These are phyloP conservation scores for Tulasnella sp. DNA, from an alignment of 768 basidiomycete genomes.

Conservation along the genomic window DNA sequence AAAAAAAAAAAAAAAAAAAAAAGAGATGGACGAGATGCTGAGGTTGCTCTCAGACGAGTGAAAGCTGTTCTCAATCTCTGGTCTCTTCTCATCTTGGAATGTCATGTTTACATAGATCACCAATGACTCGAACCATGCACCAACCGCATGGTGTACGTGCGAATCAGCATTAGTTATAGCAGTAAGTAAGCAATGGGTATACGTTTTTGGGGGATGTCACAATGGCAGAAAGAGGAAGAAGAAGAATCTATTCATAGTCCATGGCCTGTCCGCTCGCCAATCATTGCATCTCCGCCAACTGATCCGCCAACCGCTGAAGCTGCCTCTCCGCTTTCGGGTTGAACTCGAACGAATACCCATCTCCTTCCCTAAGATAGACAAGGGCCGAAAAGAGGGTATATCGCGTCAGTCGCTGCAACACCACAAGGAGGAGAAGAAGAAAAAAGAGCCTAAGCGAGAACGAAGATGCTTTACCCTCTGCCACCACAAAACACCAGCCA, in stretches of 20 bases:
- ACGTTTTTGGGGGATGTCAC: neutral
- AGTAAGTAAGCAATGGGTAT: neutral
- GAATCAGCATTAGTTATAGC: neutral
- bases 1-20: too few relatives aligned
- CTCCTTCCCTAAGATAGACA: slow-evolving; percentile 38
- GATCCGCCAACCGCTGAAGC: slow-evolving; percentile 51
- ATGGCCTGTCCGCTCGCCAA: neutral
- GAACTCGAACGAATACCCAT: slow-evolving; percentile 55
- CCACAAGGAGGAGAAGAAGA: too few relatives aligned
- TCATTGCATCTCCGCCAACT: slow-evolving; percentile 35
- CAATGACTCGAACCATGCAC: neutral
- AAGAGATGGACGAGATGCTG: too few relatives aligned
- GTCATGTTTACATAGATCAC: neutral
- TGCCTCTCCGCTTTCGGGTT: slow-evolving; percentile 57
- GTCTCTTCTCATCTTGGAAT: too few relatives aligned
- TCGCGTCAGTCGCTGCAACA: too few relatives aligned
- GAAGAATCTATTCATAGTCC: neutral
- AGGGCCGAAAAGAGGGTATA: neutral
- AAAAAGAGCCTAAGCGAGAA: too few relatives aligned
- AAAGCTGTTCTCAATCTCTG: too few relatives aligned
- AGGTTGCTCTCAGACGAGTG: too few relatives aligned
- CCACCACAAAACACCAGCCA: slow-evolving; percentile 51
- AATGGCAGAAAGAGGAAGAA: neutral
- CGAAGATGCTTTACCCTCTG: slow-evolving; percentile 37
- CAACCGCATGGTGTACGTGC: neutral